Evolutionary conservation across 208 protist species (phyloP).

Genomic region (Leishmania aethiopica): DNA sequence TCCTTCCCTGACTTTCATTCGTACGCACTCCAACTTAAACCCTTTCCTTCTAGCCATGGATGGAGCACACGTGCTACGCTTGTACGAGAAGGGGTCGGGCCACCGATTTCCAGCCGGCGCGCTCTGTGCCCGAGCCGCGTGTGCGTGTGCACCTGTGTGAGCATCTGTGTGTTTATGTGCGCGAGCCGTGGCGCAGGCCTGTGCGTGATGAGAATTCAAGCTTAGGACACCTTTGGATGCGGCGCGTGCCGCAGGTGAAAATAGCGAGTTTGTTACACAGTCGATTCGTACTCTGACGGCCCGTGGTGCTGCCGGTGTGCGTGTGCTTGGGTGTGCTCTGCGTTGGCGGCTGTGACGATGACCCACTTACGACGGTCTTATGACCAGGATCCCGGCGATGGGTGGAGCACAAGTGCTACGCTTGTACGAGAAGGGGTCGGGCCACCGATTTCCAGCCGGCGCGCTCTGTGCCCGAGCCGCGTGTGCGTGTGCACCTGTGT

Average conservation of each 20-base stretch:
- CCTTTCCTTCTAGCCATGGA: background rate
- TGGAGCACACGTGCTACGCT: constrained; percentile 3
- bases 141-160: background rate
- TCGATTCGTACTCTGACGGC: constrained; percentile 58
- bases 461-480: constrained; percentile 10
- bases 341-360: too few relatives aligned
- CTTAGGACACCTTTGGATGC: constrained; percentile 68
- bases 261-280: constrained; percentile 39
- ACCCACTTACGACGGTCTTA: too few relatives aligned
- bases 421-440: background rate
- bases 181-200: background rate
- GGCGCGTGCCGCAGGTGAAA: constrained; percentile 41
- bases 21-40: background rate
- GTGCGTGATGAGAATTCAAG: constrained; percentile 46
- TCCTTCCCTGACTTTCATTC: background rate
- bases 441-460: constrained; percentile 28
- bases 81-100: background rate
- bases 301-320: constrained; percentile 3
- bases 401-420: constrained; percentile 10
- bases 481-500: background rate
- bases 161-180: background rate
- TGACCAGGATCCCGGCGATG: too few relatives aligned
- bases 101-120: constrained; percentile 29
- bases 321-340: too few relatives aligned
- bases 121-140: constrained; percentile 6